Evolutionary conservation across 2,329 filamentous ascomycete genomes (phyloP), one percentile per base, ranked within the genome.

Genomic region (Lachnellula cervina): DNA sequence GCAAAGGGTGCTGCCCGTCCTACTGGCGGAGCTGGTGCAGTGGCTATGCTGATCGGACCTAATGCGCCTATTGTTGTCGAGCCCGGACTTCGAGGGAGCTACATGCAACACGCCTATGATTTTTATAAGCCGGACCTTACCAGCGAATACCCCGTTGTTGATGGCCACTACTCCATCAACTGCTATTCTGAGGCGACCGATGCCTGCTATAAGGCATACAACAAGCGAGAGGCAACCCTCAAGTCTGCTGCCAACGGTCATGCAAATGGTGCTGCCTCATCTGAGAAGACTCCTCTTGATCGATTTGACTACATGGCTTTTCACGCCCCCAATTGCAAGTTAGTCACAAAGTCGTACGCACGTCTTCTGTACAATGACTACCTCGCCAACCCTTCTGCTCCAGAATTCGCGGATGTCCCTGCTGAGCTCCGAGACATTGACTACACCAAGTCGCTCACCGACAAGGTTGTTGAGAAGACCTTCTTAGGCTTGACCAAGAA

Each of bases 61-160:
- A 77, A 92, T 69, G 89, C 89, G 51, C 88, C 88, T 54, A 76
- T 93, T 61, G 87, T 86, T 59, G 77, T 88, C 62, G 89, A 93
- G 76, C 83, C 89, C 51, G 89, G 89, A 70, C 82, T 91, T 70
- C 86, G 89, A 69, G 89, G 87, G 70, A 86, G 80, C 67, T 90
- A 89, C 78, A 87, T 92, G 84, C 80, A 86, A 73, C 89, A 93
- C 76, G 86, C 86, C 66, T 94, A 93, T 74, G 89, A 93, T 74
- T 93, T 93, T 73, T 93, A 90, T 84, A 93, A 93, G 84, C 88
- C 89, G 68, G 89, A 93, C 74, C 78, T 93, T 64, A 88, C 88
- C 69, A 90, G 86, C 81, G 89, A 93, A 76, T 93, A 93, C 77
- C 89, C 89, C 62, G 86, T 89, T 69, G 89, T 93, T 56, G 89